Evolutionary conservation across 2,329 filamentous ascomycete genomes (phyloP), one percentile per base, ranked within the genome.

Genomic region (Celoporthe dispersa): DNA sequence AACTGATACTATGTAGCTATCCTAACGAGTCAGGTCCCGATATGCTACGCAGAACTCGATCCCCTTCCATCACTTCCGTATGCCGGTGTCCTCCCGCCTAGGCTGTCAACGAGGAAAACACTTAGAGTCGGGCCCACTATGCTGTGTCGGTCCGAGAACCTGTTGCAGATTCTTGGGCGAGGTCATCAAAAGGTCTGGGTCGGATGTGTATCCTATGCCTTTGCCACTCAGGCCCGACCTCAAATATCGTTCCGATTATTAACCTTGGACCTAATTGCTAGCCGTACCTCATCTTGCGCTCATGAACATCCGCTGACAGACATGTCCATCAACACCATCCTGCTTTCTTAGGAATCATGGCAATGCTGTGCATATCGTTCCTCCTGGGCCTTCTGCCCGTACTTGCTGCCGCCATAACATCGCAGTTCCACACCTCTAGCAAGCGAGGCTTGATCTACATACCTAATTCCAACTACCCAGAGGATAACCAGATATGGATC

Each of bases 391-490:
- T 44, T 44, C 25, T 67, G 65, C 65, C 65, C 35, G 2, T 25
- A 37, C 53, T 35, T n/a, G 53, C 22, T 35, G 53, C 53, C 4
- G 55, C 65, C 22, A 48, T 67, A 48, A 67, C 65, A 60, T 61
- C 65, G 25, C 51, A 67, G 39, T 67, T 67, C 19, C 31, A 44
- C 35, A 60, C 65, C 37, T 67, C 65, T 44, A 61, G 53, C 65
- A 67, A 67, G 53, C 65, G 65, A 61, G 65, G 65, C 3, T 33
- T 67, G 65, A 61, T 67, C 9, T 67, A 41, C 33, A 67, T 67
- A 61, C 65, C 65, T 9, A 67, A 39, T 14, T 48, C 65, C 35
- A 35, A 67, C 35, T 67, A 60, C 53, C 65, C 65, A 25, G 53
- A 61, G 22, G 65, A 67, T 19, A 39, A 67, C 28, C 12, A 67